A percentile compares a stretch with the other conserved stretches of the same genome.
Evolutionary conservation across 257 asterid genomes (phyloP).

Genomic region (Solanum sparsipilum): DNA sequence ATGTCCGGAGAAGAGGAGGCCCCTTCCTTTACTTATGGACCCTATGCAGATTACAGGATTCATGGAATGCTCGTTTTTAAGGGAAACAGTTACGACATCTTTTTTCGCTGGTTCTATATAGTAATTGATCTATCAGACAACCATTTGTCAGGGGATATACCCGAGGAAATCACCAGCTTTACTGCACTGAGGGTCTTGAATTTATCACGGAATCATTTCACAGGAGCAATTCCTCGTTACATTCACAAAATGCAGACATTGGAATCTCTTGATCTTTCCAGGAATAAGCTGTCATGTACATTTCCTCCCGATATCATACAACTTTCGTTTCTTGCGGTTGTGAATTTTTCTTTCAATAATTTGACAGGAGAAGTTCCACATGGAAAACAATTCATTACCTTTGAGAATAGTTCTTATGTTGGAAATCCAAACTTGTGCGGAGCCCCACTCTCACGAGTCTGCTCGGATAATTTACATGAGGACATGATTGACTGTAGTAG

Average conservation of each 20-base stretch:
- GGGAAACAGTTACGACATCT: neutral
- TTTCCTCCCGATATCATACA: neutral
- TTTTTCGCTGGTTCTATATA: accelerated
- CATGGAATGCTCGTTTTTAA: accelerated
- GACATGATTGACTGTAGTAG: neutral
- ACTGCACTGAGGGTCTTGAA: accelerated
- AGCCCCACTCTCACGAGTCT: neutral
- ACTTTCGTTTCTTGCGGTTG: accelerated
- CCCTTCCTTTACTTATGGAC: neutral
- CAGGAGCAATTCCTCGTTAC: neutral
- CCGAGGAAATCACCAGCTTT: neutral
- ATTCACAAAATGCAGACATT: neutral
- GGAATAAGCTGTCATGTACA: neutral
- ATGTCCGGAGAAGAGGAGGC: neutral
- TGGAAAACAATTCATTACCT: accelerated
- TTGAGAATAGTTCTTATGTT: neutral
- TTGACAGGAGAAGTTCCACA: neutral
- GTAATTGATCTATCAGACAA: neutral
- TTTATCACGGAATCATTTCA: neutral
- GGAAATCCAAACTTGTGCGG: neutral
- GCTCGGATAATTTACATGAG: neutral
- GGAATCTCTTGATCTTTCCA: neutral
- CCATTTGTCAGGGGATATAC: neutral
- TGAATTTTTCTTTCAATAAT: neutral
- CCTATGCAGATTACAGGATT: neutral